Evolutionary conservation across 1,139 yeast genomes (phyloP), one percentile per base, ranked within the genome.

Genomic region (Blastobotrys capitulatus): DNA sequence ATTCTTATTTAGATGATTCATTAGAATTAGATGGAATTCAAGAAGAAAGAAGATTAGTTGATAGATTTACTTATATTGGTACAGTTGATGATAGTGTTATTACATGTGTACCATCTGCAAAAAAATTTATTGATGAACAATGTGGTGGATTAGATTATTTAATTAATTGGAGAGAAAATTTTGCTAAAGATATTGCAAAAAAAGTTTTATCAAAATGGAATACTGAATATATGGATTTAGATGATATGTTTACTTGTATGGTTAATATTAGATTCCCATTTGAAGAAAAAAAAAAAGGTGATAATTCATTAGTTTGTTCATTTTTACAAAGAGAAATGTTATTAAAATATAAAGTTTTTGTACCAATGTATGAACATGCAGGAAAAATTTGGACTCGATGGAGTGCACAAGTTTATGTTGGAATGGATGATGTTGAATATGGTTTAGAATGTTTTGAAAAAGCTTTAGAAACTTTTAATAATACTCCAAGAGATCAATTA

Each of bases 91-190:
- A 65, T 51, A 57, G 73, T 2, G 59, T 69, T 2, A 64, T 62
- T 44, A 55, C 63, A 29, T 59, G 67, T 38, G 59, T 71, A 15
- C 62, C 62, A 9, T 71, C 66, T 2, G 87, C 86, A 0, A 56
- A 75, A 22, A 64, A 72, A 54, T 84, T 83, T 60, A 70, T 85
- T 56, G 61, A 70, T 16, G 71, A 71, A 8, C 66, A 69, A 6
- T 80, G 86, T 57, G 89, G 90, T 1, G 87, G 87, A 2, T 86
- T 80, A 54, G 74, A 71, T 1, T 63, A 63, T 6, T 81, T 83
- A 47, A 62, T 70, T 50, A 59, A 69, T 1, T 82, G 83, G 60
- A 76, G 79, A 57, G 59, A 62, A 44, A 56, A 57, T 0, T 70
- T 83, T 48, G 79, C 82, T 1, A 51, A 59, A 6, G 50, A 69